phyloP scores from a whole-genome alignment of 495 filamentous ascomycete species.

The Chlorociboria aeruginascens region DNA sequence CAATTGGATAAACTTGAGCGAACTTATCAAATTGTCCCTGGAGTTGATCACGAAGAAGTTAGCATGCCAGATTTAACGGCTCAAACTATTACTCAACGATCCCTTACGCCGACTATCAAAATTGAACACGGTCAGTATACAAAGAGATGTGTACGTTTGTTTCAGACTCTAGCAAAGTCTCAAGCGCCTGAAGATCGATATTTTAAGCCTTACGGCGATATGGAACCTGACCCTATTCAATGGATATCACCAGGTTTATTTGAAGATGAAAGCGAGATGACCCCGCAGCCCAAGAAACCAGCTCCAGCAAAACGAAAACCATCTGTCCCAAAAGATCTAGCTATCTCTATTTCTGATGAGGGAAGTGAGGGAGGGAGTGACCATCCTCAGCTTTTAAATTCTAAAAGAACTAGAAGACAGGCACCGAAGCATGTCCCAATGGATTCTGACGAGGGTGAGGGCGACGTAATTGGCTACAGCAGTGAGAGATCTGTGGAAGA shows the following conservation, averaged over 20 bases:
- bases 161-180: slow-evolving; percentile 15
- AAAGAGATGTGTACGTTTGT: slow-evolving; percentile 31
- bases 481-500: slow-evolving; percentile 13
- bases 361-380: slow-evolving; percentile 13
- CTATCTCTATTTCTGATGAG: neutral
- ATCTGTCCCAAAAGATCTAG: slow-evolving; percentile 5
- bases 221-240: slow-evolving; percentile 18
- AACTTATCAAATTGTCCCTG: slow-evolving; percentile 30
- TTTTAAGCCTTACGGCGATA: slow-evolving; percentile 20
- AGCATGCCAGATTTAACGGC: slow-evolving; percentile 24
- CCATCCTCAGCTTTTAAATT: neutral
- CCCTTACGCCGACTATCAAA: slow-evolving; percentile 25
- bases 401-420: neutral
- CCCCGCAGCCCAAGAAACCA: neutral
- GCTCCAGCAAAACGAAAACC: slow-evolving; percentile 2
- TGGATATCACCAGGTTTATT: slow-evolving; percentile 19
- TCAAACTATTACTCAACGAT: slow-evolving; percentile 27
- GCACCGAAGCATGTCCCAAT: neutral
- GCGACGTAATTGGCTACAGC: slow-evolving; percentile 11
- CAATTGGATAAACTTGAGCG: slow-evolving; percentile 28
- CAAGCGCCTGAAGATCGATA: slow-evolving; percentile 17
- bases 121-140: slow-evolving; percentile 36
- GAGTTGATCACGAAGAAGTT: slow-evolving; percentile 25
- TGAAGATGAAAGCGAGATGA: slow-evolving; percentile 1
- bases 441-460: slow-evolving; percentile 7